phyloP scores from a whole-genome alignment of 23 red algal species.

The Gracilaria gracilis region DNA sequence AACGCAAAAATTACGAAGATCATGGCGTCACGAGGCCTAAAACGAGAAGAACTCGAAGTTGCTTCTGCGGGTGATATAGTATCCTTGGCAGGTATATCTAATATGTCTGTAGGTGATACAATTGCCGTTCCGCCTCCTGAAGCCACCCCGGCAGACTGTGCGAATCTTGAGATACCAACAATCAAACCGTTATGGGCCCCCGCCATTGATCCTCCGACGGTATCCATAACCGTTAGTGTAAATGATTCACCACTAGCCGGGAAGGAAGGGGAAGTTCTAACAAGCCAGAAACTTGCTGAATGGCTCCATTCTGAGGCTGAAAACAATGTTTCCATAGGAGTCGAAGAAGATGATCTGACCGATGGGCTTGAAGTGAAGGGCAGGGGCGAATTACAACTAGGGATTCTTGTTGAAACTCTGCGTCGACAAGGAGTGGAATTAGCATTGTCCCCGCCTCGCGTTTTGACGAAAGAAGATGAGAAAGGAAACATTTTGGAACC shows the following conservation, averaged over 20 bases:
- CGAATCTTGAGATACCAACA: conserved; percentile 42
- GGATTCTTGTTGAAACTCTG: conserved; percentile 88
- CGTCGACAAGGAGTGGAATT: conserved; percentile 88
- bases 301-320: conserved; percentile 84
- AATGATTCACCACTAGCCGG: conserved; percentile 87
- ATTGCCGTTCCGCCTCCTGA: conserved; percentile 59
- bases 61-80: conserved; percentile 93
- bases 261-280: conserved; percentile 83
- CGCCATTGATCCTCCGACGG: conserved; percentile 89
- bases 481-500: conserved; percentile 79
- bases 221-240: conserved; percentile 85
- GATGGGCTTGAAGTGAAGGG: conserved; percentile 83
- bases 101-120: conserved; percentile 88
- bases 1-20: conserved; percentile 83
- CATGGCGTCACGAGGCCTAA: conserved; percentile 68
- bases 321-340: conserved; percentile 86
- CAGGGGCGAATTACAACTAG: conserved; percentile 87
- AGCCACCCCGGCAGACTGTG: conserved; percentile 37
- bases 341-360: conserved; percentile 59
- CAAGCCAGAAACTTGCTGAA: conserved; percentile 82
- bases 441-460: conserved; percentile 73
- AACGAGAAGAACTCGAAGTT: conserved; percentile 55
- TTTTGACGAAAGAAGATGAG: conserved; percentile 74
- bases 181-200: conserved; percentile 69
- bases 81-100: conserved; percentile 73